Evolutionary conservation across 1,284 basidiomycete genomes (phyloP).

Genomic region (Rhodotorula sp.): DNA sequence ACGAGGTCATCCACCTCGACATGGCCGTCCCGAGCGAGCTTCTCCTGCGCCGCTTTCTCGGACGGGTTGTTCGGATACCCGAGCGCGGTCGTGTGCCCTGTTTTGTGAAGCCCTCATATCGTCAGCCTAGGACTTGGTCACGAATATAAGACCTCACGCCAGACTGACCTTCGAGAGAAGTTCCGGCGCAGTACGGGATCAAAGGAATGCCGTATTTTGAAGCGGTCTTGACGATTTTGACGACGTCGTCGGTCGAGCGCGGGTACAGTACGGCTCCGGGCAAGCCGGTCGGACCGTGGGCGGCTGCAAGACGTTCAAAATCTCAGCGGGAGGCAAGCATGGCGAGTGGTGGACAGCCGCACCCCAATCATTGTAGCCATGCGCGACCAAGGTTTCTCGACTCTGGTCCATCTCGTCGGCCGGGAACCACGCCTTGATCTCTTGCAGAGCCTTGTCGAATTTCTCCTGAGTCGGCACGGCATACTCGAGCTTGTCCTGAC

Average conservation of each 20-base stretch:
- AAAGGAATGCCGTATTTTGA: constrained; percentile 67
- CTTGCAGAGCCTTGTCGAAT: constrained; percentile 35
- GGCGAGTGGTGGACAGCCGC: no score
- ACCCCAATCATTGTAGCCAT: constrained; percentile 37
- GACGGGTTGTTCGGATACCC: constrained; percentile 32
- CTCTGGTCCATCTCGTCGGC: constrained; percentile 37
- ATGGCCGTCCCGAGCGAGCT: constrained; percentile 28
- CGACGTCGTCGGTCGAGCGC: constrained; percentile 64
- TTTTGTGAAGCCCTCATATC: no score
- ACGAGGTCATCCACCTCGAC: constrained; percentile 37
- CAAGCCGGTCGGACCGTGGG: constrained; percentile 41
- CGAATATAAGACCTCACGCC: no score
- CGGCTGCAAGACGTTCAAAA: not conserved
- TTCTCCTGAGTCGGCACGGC: constrained; percentile 35
- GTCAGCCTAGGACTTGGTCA: no score
- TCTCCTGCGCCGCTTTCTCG: constrained; percentile 20
- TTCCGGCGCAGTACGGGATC: constrained; percentile 69
- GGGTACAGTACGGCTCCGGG: constrained; percentile 45
- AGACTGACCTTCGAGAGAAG: constrained; percentile 49
- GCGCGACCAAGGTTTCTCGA: constrained; percentile 34
- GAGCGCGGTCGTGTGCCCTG: constrained; percentile 53
- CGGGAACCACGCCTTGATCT: constrained; percentile 34
- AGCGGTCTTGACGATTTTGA: constrained; percentile 62
- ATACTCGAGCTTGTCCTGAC: constrained; percentile 1
- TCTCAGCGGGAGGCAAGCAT: not conserved